A percentile compares a stretch with the other conserved stretches of the same genome.
phyloP scores from a whole-genome alignment of 1,284 basidiomycete genomes.

The Mycena sp. region DNA sequence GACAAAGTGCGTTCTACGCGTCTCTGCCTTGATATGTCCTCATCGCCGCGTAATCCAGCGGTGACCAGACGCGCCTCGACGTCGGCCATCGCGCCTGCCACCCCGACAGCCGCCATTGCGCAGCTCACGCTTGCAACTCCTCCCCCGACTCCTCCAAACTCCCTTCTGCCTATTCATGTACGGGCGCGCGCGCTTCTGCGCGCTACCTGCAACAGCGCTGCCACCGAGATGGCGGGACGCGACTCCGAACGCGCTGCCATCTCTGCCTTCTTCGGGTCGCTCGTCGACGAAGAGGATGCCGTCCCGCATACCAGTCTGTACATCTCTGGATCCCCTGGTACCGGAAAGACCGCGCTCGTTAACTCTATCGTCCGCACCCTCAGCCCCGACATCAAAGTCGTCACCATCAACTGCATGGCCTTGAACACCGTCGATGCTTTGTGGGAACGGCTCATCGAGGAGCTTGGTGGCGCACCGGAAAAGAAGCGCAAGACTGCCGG shows the following conservation, averaged over 20 bases:
- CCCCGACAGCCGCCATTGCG: slow-evolving; percentile 52
- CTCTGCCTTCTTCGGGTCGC: slow-evolving; percentile 62
- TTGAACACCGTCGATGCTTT: slow-evolving; percentile 70
- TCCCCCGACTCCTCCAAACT: slow-evolving; percentile 64
- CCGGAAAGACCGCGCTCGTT: slow-evolving; percentile 84
- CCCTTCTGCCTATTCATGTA: slow-evolving; percentile 65
- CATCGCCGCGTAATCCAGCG: slow-evolving; percentile 39
- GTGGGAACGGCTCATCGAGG: slow-evolving; percentile 74
- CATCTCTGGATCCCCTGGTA: slow-evolving; percentile 83
- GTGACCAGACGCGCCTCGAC: slow-evolving; percentile 58
- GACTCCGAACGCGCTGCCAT: slow-evolving; percentile 66
- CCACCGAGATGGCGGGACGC: slow-evolving; percentile 68
- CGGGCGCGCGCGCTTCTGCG: slow-evolving; percentile 76
- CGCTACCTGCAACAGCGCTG: slow-evolving; percentile 65
- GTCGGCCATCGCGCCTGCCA: slow-evolving; percentile 51
- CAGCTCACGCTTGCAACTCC: slow-evolving; percentile 63
- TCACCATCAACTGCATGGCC: slow-evolving; percentile 83
- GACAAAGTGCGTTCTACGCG: slow-evolving; percentile 43
- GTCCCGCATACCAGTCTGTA: slow-evolving; percentile 61
- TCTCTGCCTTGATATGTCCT: slow-evolving; percentile 24
- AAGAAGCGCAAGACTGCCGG: slow-evolving; percentile 47
- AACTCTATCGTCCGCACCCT: slow-evolving; percentile 65
- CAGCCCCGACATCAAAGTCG: slow-evolving; percentile 53
- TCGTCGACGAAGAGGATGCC: slow-evolving; percentile 48
- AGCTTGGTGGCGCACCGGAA: slow-evolving; percentile 48